These are phyloP conservation scores for Plasmodium relictum DNA, from an alignment of 169 alveolate genomes.

Conservation along the genomic window DNA sequence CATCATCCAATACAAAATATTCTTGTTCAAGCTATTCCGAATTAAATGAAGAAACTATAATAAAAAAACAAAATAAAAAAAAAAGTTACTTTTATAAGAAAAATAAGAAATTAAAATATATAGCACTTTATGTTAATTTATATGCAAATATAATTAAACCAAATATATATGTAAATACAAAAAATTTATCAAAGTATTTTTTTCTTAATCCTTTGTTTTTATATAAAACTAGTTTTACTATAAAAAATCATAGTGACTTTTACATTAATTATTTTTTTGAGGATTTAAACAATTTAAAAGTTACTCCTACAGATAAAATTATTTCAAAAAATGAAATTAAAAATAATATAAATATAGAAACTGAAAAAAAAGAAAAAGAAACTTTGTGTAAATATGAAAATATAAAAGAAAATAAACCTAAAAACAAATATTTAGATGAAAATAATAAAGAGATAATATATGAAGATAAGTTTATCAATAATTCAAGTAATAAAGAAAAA, in stretches of 20 bases:
- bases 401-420: not conserved
- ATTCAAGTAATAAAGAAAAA: not conserved
- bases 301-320: conserved; percentile 9
- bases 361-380: not conserved
- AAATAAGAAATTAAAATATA: conserved; percentile 35
- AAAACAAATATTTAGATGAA: not conserved
- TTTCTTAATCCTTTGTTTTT: conserved; percentile 38
- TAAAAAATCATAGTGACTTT: conserved; percentile 44
- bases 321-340: not conserved
- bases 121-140: conserved; percentile 28
- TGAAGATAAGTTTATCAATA: not conserved
- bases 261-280: conserved; percentile 57
- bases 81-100: conserved; percentile 39
- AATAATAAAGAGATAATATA: not conserved
- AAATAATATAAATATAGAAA: not conserved
- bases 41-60: conserved; percentile 40
- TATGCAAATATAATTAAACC: conserved; percentile 74
- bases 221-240: conserved; percentile 54
- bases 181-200: conserved; percentile 27
- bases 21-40: conserved; percentile 51
- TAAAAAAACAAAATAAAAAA: conserved; percentile 47
- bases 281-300: conserved; percentile 16
- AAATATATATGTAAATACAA: conserved; percentile 30
- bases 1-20: conserved; percentile 1
- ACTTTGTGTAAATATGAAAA: not conserved